Percentiles rank a stretch among this genome's conserved stretches.
These are phyloP conservation scores for Linnemannia elongata DNA, from an alignment of 192 early-diverging fungal genomes.

Conservation along the genomic window DNA sequence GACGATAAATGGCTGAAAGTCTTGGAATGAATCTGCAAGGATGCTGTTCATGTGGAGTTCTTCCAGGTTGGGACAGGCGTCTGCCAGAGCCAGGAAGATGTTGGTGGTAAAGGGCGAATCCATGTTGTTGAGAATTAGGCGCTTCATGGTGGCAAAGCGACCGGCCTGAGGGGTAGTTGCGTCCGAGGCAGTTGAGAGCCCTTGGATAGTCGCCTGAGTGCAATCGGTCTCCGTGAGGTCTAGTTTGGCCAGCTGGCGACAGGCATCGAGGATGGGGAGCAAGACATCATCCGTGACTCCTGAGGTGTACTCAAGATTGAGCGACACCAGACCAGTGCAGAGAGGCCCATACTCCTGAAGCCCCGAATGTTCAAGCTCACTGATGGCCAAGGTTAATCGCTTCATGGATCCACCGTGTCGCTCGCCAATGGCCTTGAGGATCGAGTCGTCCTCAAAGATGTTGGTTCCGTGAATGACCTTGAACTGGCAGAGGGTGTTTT, in stretches of 20 bases:
- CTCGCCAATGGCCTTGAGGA: constrained; percentile 42
- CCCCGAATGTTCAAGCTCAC: constrained; percentile 47
- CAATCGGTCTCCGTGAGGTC: constrained; percentile 53
- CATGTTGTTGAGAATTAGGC: constrained; percentile 50
- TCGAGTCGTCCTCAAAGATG: constrained; percentile 37
- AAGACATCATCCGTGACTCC: constrained; percentile 43
- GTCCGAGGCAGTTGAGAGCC: constrained; percentile 29
- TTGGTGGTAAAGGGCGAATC: constrained; percentile 42
- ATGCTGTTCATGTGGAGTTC: constrained; percentile 56
- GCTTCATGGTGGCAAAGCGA: constrained; percentile 25
- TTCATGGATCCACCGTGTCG: constrained; percentile 39
- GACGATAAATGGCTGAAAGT: constrained; percentile 29
- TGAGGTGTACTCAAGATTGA: constrained; percentile 51
- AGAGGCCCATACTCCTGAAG: constrained; percentile 36
- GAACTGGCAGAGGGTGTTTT: constrained; percentile 35
- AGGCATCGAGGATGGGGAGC: constrained; percentile 37
- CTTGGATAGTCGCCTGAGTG: constrained; percentile 32
- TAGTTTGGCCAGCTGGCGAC: constrained; percentile 25
- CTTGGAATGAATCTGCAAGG: constrained; percentile 48
- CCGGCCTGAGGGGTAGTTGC: constrained; percentile 3
- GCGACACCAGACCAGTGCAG: constrained; percentile 19
- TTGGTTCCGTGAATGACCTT: constrained; percentile 45
- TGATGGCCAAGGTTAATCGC: constrained; percentile 35
- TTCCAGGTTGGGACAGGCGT: constrained; percentile 36
- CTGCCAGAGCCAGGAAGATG: constrained; percentile 28